Conservation (phyloP, 768 basidiomycete species). For the Agaricus blazei region DNA sequence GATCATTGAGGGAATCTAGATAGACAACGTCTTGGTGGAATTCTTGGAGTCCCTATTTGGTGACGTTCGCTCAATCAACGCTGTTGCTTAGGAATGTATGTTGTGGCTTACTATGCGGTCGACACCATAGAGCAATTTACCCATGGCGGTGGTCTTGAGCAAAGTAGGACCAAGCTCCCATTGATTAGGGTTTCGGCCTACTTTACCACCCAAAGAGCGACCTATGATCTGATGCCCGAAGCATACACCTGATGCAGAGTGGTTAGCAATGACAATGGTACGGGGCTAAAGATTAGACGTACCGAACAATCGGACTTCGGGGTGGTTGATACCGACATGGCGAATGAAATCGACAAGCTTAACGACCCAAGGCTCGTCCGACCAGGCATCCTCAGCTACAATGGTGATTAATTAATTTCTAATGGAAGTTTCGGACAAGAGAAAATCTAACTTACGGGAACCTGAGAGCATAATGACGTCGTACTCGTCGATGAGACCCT, state of each 20-base stretch:
- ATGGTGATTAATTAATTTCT: neutral
- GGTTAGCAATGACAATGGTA: too few species aligned
- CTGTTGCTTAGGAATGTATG: neutral
- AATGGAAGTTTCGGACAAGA: neutral
- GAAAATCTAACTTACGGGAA: constrained; percentile 45
- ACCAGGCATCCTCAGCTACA: constrained; percentile 70
- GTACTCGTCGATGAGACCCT: constrained; percentile 47
- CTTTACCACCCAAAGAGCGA: constrained; percentile 67
- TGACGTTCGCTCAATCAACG: neutral
- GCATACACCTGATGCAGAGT: constrained; percentile 61
- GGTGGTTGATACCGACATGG: too few species aligned
- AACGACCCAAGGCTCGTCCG: constrained; percentile 72
- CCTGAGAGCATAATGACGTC: constrained; percentile 78
- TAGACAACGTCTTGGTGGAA: neutral
- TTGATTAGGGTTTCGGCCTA: constrained; percentile 58
- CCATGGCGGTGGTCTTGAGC: constrained; percentile 60
- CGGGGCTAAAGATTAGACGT: constrained; percentile 3
- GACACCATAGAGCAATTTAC: constrained; percentile 40
- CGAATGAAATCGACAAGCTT: constrained; percentile 54
- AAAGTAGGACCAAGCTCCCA: constrained; percentile 73
- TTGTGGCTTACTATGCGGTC: too few species aligned
- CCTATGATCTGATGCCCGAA: constrained; percentile 81
- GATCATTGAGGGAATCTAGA: constrained; percentile 28
- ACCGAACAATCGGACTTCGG: constrained; percentile 42
- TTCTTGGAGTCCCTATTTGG: neutral